Evolutionary conservation across 345 rosid species (phyloP).

Genomic region (Odontarrhena argentea): DNA sequence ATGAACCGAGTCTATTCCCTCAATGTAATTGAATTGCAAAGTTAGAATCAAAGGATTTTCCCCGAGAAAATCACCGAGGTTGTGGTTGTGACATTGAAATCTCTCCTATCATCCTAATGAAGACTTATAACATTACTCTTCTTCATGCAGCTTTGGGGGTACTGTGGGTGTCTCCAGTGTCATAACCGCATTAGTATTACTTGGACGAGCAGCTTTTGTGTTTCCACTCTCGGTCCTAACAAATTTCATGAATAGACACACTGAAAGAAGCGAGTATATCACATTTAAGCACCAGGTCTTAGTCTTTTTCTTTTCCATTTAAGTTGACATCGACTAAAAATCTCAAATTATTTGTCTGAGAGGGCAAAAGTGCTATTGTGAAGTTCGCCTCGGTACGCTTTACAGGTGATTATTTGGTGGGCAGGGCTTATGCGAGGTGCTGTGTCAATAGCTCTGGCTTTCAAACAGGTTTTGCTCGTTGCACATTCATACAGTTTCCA

Average conservation of each 20-base stretch:
- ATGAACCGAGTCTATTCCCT: conserved; percentile 2
- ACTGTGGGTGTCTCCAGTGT: conserved; percentile 54
- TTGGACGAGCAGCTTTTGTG: conserved; percentile 85
- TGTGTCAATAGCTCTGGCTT: conserved; percentile 89
- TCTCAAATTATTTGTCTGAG: not conserved
- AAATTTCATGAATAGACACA: conserved; percentile 58
- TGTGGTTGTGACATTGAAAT: conserved; percentile 6
- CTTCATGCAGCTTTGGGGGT: conserved; percentile 53
- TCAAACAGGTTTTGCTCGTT: conserved; percentile 66
- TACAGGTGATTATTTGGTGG: conserved; percentile 92
- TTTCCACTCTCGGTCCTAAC: conserved; percentile 72
- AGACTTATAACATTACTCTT: not conserved
- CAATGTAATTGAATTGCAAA: not conserved
- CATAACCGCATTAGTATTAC: conserved; percentile 54
- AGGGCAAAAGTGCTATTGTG: not conserved
- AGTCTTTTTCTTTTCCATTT: not conserved
- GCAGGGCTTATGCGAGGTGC: conserved; percentile 96
- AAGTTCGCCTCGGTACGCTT: conserved; percentile 26
- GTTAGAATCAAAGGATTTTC: not conserved
- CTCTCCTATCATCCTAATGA: not conserved
- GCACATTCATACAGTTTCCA: not conserved
- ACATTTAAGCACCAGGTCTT: conserved; percentile 71
- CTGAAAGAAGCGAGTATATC: conserved; percentile 49
- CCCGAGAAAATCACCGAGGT: too few relatives aligned
- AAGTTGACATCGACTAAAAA: not conserved